phyloP scores from a whole-genome alignment of 1,284 basidiomycete species.

The Melampsora occidentalis region DNA sequence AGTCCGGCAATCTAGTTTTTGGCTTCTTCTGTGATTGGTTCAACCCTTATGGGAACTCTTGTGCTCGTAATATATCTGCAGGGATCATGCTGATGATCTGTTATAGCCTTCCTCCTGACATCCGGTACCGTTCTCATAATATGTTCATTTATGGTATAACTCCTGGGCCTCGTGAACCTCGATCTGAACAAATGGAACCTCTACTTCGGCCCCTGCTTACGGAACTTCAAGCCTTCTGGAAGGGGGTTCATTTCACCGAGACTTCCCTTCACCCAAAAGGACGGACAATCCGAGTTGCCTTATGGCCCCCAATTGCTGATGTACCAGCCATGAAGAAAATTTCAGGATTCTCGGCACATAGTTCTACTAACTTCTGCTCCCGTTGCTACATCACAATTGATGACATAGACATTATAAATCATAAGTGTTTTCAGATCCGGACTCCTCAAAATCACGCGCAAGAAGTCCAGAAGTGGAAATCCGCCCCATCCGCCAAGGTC shows the following conservation, averaged over 20 bases:
- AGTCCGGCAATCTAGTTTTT: constrained; percentile 15
- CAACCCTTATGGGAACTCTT: constrained; percentile 29
- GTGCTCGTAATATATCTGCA: neutral
- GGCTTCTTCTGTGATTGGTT: constrained; percentile 34
- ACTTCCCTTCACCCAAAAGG: constrained; percentile 2
- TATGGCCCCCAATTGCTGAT: neutral
- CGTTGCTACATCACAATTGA: neutral
- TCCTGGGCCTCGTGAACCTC: no score
- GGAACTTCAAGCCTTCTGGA: constrained; percentile 51
- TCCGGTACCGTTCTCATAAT: constrained; percentile 54
- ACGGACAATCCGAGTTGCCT: neutral
- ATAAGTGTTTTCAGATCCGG: no score
- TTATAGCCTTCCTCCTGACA: constrained; percentile 47
- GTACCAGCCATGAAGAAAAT: neutral
- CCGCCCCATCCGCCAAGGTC: no score
- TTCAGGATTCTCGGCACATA: neutral
- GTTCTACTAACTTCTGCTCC: neutral
- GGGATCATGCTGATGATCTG: constrained; percentile 22
- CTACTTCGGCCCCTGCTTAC: constrained; percentile 51
- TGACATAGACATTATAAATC: no score
- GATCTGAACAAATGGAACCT: constrained; percentile 48
- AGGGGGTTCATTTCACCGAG: constrained; percentile 5
- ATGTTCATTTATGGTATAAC: constrained; percentile 51
- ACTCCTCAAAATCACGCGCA: no score
- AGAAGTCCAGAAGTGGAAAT: no score